Conservation (phyloP, 495 filamentous ascomycete genomes). For the Trichoderma erinaceum region DNA sequence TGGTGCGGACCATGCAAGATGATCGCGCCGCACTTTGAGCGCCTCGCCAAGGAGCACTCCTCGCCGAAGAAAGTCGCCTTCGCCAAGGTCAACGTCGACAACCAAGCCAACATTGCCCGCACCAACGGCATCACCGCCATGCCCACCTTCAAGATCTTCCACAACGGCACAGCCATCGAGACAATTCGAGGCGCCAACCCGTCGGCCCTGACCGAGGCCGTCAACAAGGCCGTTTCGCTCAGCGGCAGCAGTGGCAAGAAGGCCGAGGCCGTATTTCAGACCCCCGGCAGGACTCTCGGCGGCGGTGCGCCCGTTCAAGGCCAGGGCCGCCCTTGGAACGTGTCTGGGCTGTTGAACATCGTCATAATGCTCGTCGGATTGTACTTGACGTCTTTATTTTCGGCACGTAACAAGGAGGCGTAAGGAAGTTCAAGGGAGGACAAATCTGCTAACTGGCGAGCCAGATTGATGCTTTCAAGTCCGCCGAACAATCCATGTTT, state of each 20-base stretch:
- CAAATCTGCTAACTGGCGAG: constrained; percentile 16
- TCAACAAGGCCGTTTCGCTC: constrained; percentile 65
- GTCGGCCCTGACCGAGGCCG: constrained; percentile 60
- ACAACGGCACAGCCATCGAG: constrained; percentile 55
- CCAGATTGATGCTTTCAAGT: constrained; percentile 59
- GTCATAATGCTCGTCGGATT: constrained; percentile 53
- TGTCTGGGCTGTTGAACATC: constrained; percentile 33
- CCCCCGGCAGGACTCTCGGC: constrained; percentile 34
- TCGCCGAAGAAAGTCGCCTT: constrained; percentile 71
- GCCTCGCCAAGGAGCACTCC: constrained; percentile 65
- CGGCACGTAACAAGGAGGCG: constrained; percentile 28
- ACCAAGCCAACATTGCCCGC: constrained; percentile 64
- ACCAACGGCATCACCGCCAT: constrained; percentile 66
- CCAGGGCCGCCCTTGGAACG: constrained; percentile 27
- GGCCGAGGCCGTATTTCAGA: constrained; percentile 39
- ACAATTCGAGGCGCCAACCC: constrained; percentile 71
- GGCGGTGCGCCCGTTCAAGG: constrained; percentile 21
- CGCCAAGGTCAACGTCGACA: constrained; percentile 77
- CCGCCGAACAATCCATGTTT: constrained; percentile 58
- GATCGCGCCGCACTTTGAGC: constrained; percentile 79
- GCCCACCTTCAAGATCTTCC: constrained; percentile 91
- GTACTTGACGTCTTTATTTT: constrained; percentile 53
- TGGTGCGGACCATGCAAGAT: constrained; percentile 83
- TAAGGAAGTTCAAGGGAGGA: neutral
- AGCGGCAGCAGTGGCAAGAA: constrained; percentile 36